Evolutionary conservation across 768 basidiomycete species (phyloP).

Genomic region (Lactarius quietus): DNA sequence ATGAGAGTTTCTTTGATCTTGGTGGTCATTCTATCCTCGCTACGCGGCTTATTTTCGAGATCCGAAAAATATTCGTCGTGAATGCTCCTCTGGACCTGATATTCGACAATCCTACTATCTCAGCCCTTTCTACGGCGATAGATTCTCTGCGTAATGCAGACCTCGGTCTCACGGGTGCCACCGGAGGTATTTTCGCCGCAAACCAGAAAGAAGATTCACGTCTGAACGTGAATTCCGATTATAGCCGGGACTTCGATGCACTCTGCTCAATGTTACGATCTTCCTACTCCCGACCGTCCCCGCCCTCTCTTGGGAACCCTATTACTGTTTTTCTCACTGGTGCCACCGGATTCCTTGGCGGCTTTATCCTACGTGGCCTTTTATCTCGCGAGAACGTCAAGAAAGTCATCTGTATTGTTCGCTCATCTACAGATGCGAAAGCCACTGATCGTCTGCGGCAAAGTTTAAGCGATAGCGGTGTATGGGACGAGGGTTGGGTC

Average conservation of each 20-base stretch:
- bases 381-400: slow-evolving; percentile 62
- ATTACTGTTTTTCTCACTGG: slow-evolving; percentile 93
- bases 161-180: slow-evolving; percentile 59
- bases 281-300: slow-evolving; percentile 58
- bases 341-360: slow-evolving; percentile 95
- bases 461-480: slow-evolving; percentile 69
- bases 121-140: slow-evolving; percentile 68
- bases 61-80: slow-evolving; percentile 87
- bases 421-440: slow-evolving; percentile 58
- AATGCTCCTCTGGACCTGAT: slow-evolving; percentile 89
- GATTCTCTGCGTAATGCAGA: slow-evolving; percentile 75
- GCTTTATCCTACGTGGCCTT: slow-evolving; percentile 83
- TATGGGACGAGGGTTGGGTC: slow-evolving; percentile 89
- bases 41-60: slow-evolving; percentile 94
- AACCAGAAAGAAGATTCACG: slow-evolving; percentile 3
- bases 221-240: slow-evolving; percentile 1
- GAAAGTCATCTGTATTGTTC: slow-evolving; percentile 92
- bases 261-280: slow-evolving; percentile 56
- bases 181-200: slow-evolving; percentile 11
- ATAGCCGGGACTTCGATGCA: slow-evolving; percentile 71
- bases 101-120: slow-evolving; percentile 86
- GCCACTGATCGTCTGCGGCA: slow-evolving; percentile 69
- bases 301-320: slow-evolving; percentile 49
- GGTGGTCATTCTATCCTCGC: slow-evolving; percentile 99
- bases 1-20: slow-evolving; percentile 97